Conservation (phyloP, 148 eudicot species). For the Rhododendron ferrugineum region DNA sequence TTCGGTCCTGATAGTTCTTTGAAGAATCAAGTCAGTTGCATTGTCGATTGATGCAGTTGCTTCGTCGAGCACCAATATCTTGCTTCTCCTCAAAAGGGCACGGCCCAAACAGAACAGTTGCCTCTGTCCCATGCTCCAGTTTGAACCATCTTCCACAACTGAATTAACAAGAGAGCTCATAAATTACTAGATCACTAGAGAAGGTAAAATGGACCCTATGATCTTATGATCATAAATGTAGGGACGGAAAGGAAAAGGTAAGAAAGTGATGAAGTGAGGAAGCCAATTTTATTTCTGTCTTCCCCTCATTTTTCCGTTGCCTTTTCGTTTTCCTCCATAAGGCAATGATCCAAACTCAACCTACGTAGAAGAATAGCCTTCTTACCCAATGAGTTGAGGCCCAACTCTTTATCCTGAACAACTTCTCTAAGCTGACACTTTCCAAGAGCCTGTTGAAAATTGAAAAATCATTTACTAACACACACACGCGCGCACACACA, state of each 20-base stretch:
- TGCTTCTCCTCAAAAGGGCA: conserved; percentile 77
- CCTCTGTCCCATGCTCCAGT: conserved; percentile 98
- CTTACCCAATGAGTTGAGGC: conserved; percentile 66
- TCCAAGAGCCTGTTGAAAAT: conserved; percentile 47
- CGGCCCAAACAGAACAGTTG: conserved; percentile 87
- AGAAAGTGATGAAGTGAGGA: not conserved
- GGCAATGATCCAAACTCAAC: not conserved
- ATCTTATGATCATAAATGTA: not conserved
- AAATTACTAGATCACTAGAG: not conserved
- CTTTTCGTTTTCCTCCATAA: not conserved
- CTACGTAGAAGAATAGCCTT: not conserved
- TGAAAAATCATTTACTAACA: not conserved
- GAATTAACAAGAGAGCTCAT: not conserved
- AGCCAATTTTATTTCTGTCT: not conserved
- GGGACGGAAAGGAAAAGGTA: not conserved
- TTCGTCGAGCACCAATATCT: conserved; percentile 82
- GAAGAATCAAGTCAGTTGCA: conserved; percentile 73
- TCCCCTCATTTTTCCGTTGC: not conserved
- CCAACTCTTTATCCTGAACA: conserved; percentile 66
- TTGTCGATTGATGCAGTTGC: conserved; percentile 95
- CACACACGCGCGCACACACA: not conserved
- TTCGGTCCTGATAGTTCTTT: conserved; percentile 68
- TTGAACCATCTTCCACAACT: conserved; percentile 90
- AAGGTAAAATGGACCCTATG: not conserved
- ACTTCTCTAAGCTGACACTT: conserved; percentile 86